phyloP scores from a whole-genome alignment of 345 rosid genomes.

The Pistacia atlantica region DNA sequence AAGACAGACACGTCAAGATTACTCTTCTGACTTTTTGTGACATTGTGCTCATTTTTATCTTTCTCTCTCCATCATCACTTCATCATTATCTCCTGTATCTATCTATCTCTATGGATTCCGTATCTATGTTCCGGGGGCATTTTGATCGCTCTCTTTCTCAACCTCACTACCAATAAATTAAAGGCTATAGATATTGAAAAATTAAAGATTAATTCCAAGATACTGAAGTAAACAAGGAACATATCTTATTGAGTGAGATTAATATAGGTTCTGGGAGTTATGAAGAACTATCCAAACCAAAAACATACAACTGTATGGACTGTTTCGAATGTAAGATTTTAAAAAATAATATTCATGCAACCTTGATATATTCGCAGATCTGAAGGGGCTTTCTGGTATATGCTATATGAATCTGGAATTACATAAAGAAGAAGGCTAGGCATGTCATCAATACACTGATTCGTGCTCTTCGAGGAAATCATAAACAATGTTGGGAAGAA shows the following conservation, averaged over 20 bases:
- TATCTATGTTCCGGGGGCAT: conserved; percentile 57
- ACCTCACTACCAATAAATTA: too few relatives aligned
- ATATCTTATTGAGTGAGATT: not conserved
- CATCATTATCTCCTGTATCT: conserved; percentile 50
- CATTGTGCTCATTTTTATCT: conserved; percentile 17
- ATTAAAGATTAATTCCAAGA: too few relatives aligned
- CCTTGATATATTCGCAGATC: conserved; percentile 10
- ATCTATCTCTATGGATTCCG: conserved; percentile 28
- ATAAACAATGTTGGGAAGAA: conserved; percentile 13
- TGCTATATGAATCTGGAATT: not conserved
- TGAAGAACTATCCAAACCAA: not conserved
- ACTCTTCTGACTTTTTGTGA: conserved; percentile 35
- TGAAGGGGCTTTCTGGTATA: conserved; percentile 8
- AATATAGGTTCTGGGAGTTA: not conserved
- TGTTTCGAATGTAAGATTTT: not conserved
- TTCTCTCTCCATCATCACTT: conserved; percentile 53
- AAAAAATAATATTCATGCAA: conserved; percentile 2
- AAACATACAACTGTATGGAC: not conserved
- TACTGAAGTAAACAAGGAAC: too few relatives aligned
- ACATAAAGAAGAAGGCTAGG: conserved; percentile 17
- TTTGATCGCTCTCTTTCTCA: conserved; percentile 12
- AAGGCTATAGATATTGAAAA: too few relatives aligned
- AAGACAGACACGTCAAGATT: conserved; percentile 49
- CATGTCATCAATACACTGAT: conserved; percentile 4
- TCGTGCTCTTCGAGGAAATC: conserved; percentile 10